Conservation (phyloP, 805 yeast genomes). For the Peterozyma xylosa region DNA sequence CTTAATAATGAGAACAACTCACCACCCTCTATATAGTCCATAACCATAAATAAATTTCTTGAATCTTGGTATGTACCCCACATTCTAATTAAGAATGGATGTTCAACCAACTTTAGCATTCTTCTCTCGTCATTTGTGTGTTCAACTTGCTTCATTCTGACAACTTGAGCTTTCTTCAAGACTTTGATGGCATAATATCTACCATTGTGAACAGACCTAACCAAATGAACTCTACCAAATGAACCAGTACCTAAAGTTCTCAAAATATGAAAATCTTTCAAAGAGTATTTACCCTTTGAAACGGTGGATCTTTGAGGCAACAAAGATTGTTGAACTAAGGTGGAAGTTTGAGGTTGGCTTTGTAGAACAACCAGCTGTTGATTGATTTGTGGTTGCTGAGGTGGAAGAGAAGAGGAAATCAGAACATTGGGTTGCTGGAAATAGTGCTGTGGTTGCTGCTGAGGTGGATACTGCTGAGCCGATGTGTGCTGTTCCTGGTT, state of each 20-base stretch:
- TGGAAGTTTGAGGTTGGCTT: neutral
- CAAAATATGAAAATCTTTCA: slow-evolving; percentile 47
- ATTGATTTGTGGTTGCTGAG: slow-evolving; percentile 12
- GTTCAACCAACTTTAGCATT: slow-evolving; percentile 50
- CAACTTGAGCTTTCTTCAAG: slow-evolving; percentile 48
- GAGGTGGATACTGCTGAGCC: slow-evolving; percentile 5
- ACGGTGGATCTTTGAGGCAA: slow-evolving; percentile 24
- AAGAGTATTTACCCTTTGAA: slow-evolving; percentile 51
- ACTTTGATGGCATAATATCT: slow-evolving; percentile 55
- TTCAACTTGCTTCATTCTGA: slow-evolving; percentile 56
- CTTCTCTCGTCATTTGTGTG: slow-evolving; percentile 58
- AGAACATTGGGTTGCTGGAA: slow-evolving; percentile 6
- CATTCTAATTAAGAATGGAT: slow-evolving; percentile 54
- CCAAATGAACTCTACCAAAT: slow-evolving; percentile 54
- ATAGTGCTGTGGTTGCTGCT: slow-evolving; percentile 12
- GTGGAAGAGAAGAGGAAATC: slow-evolving; percentile 6
- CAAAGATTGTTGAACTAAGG: slow-evolving; percentile 7
- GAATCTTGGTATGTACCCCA: slow-evolving; percentile 65
- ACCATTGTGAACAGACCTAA: slow-evolving; percentile 50
- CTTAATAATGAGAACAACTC: slow-evolving; percentile 49
- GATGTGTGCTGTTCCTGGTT: slow-evolving; percentile 5
- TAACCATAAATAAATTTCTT: slow-evolving; percentile 49
- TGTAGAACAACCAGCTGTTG: slow-evolving; percentile 1
- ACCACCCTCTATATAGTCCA: slow-evolving; percentile 63
- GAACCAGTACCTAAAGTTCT: slow-evolving; percentile 57